A percentile compares a stretch with the other conserved stretches of the same genome.
Evolutionary conservation across 2,329 filamentous ascomycete genomes (phyloP).

Genomic region (Ceratocystis alfenasii): DNA sequence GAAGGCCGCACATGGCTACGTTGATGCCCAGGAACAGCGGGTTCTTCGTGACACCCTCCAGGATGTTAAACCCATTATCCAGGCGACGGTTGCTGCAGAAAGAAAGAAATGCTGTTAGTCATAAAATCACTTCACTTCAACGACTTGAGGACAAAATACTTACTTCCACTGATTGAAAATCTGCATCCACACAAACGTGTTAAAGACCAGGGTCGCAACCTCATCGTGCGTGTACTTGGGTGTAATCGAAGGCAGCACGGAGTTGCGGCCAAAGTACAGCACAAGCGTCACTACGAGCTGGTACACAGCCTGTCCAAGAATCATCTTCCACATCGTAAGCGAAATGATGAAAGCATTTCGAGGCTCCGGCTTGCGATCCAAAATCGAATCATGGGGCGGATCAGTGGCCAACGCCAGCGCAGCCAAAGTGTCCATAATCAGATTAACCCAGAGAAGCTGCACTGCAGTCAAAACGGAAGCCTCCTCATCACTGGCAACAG

Average conservation of each 20-base stretch:
- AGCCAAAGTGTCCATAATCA: slow-evolving; percentile 95
- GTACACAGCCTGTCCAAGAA: slow-evolving; percentile 81
- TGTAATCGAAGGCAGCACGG: slow-evolving; percentile 21
- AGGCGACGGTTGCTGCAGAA: slow-evolving; percentile 64
- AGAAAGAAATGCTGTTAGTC: slow-evolving; percentile 3
- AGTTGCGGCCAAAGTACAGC: slow-evolving; percentile 56
- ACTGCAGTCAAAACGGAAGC: slow-evolving; percentile 73
- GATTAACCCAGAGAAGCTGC: slow-evolving; percentile 88
- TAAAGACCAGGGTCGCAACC: slow-evolving; percentile 79
- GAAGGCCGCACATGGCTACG: slow-evolving; percentile 73
- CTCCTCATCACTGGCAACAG: slow-evolving; percentile 58
- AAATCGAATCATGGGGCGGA: slow-evolving; percentile 68
- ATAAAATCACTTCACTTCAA: not conserved
- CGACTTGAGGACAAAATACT: slow-evolving; percentile 31
- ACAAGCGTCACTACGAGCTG: slow-evolving; percentile 71
- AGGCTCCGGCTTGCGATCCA: slow-evolving; percentile 60
- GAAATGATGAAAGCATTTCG: slow-evolving; percentile 58
- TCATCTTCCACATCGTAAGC: slow-evolving; percentile 98
- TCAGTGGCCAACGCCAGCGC: slow-evolving; percentile 82
- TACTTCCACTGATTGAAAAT: slow-evolving; percentile 97
- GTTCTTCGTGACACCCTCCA: slow-evolving; percentile 75
- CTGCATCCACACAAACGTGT: slow-evolving; percentile 99
- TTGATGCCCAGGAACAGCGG: slow-evolving; percentile 84
- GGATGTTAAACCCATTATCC: slow-evolving; percentile 91
- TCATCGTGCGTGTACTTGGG: slow-evolving; percentile 31